Conservation (phyloP, 164 flowering plant species). For the Berberis thunbergii region DNA sequence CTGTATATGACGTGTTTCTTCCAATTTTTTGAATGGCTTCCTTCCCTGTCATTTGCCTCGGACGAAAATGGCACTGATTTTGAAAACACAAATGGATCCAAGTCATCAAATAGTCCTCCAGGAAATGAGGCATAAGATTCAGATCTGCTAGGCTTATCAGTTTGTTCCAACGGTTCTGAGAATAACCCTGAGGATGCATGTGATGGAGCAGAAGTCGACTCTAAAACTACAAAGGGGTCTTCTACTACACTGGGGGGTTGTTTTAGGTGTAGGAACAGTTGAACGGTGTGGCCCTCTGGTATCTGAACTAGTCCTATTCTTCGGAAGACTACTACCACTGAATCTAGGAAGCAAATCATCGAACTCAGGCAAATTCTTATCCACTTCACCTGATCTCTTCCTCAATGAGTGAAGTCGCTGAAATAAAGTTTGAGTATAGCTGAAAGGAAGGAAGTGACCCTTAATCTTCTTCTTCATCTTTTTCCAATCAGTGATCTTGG, state of each 20-base stretch:
- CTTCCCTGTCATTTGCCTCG: conserved; percentile 22
- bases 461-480: too few relatives aligned
- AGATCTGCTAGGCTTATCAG: conserved; percentile 30
- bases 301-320: conserved; percentile 34
- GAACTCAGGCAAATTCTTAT: conserved; percentile 25
- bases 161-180: conserved; percentile 48
- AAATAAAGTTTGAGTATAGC: too few relatives aligned
- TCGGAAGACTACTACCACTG: conserved; percentile 27
- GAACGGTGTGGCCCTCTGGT: conserved; percentile 20
- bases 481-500: too few relatives aligned
- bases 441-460: too few relatives aligned
- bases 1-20: conserved; percentile 16
- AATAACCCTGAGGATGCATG: conserved; percentile 34
- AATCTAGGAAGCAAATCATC: conserved; percentile 57
- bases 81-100: conserved; percentile 46
- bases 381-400: conserved; percentile 9
- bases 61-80: conserved; percentile 41
- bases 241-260: conserved; percentile 32
- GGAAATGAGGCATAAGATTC: conserved; percentile 28
- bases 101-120: conserved; percentile 45
- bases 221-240: conserved; percentile 65
- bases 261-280: conserved; percentile 25
- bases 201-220: conserved; percentile 32
- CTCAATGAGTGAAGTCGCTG: background rate
- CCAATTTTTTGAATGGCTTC: conserved; percentile 32